A percentile compares a stretch with the other conserved stretches of the same genome.
Evolutionary conservation across 306 rosid species (phyloP).

Genomic region (Senna siamea): DNA sequence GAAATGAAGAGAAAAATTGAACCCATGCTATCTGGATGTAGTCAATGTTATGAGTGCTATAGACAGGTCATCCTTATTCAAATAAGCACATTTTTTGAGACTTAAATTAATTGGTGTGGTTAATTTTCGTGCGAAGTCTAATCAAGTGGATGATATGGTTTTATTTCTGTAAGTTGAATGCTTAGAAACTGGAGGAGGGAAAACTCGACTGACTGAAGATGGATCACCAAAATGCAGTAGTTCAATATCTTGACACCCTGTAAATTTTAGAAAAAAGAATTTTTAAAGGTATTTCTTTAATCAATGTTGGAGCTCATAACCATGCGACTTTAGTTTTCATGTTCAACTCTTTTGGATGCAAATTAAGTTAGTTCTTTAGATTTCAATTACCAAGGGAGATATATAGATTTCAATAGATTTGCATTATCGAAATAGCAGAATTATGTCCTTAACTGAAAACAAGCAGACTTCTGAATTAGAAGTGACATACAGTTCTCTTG

Average conservation of each 20-base stretch:
- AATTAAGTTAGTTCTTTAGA: constrained; percentile 6
- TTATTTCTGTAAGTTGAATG: constrained; percentile 2
- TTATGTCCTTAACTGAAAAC: constrained; percentile 60
- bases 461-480: constrained; percentile 58
- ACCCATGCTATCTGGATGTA: neutral
- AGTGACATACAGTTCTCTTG: constrained; percentile 51
- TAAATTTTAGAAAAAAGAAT: neutral
- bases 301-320: neutral
- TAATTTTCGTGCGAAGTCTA: neutral
- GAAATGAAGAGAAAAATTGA: neutral
- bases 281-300: neutral
- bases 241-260: constrained; percentile 7
- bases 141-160: neutral
- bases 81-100: neutral
- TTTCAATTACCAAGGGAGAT: constrained; percentile 7
- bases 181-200: constrained; percentile 16
- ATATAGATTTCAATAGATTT: constrained; percentile 9
- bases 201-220: neutral
- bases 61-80: neutral
- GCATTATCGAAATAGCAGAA: constrained; percentile 9
- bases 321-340: neutral
- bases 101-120: neutral
- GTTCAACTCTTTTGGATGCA: constrained; percentile 31
- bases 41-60: neutral
- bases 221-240: neutral